Evolutionary conservation across 1,139 yeast species (phyloP), one percentile per base, ranked within the genome.

Genomic region (Saccharomyces hybrid): DNA sequence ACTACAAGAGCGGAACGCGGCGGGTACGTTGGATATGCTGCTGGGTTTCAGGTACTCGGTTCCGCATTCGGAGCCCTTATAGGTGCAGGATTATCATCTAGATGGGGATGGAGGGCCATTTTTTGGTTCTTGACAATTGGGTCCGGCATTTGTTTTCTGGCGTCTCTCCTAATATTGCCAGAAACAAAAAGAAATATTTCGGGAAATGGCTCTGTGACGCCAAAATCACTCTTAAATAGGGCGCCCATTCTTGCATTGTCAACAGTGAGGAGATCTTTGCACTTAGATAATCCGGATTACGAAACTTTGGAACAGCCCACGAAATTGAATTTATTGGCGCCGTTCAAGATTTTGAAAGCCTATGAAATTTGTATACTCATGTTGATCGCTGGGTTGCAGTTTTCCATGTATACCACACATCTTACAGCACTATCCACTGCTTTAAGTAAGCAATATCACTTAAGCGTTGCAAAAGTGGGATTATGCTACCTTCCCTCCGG

Each of bases 61-160:
- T 86, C 83, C 62, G 89, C 88, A 0, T 75, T 86, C 57, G 91
- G 95, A 5, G 89, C 95, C 0, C 70, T 88, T 11, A 70, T 88
- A 27, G 96, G 96, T 23, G 86, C 91, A 6, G 80, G 78, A 0
- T 68, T 88, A 41, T 79, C 83, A 2, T 70, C 79, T 2, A 69
- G 77, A 16, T 80, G 85, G 75, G 78, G 80, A 11, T 88, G 95
- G 95, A 75, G 89, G 56, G 83, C 88, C 0, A 82, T 87, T 25
- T 88, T 88, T 64, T 84, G 88, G 81, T 85, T 87, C 58, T 70
- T 86, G 52, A 82, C 86, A 3, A 81, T 86, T 25, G 79, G 83
- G 3, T 77, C 84, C 16, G 82, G 83, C 1, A 55, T 70, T 0
- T 70, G 78, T 8, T 63, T 77, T 0, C 6, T 74, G 0, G 28